Percentiles rank a stretch among this genome's conserved stretches.
These are phyloP conservation scores for Haplographium delicatum DNA, from an alignment of 495 filamentous ascomycete genomes.

Conservation along the genomic window DNA sequence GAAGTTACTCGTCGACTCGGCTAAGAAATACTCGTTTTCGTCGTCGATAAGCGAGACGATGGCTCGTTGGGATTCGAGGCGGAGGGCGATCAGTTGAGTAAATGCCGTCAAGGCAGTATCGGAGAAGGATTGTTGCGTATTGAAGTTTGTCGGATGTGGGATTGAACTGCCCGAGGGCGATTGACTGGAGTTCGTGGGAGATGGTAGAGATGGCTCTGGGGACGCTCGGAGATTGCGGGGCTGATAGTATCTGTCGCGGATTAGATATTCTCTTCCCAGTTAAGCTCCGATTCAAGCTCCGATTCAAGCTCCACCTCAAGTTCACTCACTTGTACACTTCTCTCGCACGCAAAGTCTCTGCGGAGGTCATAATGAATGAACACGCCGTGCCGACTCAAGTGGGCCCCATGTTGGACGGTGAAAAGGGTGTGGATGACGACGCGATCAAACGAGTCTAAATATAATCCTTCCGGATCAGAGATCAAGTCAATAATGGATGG, in stretches of 20 bases:
- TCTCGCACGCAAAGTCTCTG: constrained; percentile 13
- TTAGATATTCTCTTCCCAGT: not conserved
- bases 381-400: too few relatives aligned
- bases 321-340: constrained; percentile 12
- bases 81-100: constrained; percentile 54
- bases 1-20: constrained; percentile 54
- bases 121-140: constrained; percentile 20
- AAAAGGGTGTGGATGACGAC: too few relatives aligned
- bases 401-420: too few relatives aligned
- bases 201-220: not conserved
- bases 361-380: constrained; percentile 5
- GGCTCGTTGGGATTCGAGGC: constrained; percentile 46
- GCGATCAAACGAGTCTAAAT: too few relatives aligned
- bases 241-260: constrained; percentile 12
- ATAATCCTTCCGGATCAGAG: too few relatives aligned
- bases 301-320: not conserved
- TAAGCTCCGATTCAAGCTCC: too few relatives aligned
- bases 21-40: constrained; percentile 55
- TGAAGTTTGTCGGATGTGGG: constrained; percentile 3
- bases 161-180: not conserved
- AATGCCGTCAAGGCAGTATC: constrained; percentile 58
- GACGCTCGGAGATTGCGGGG: not conserved
- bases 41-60: constrained; percentile 59
- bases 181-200: not conserved
- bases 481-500: too few relatives aligned